These are phyloP conservation scores for Corymbia maculata DNA, from an alignment of 345 rosid species.

Conservation along the genomic window DNA sequence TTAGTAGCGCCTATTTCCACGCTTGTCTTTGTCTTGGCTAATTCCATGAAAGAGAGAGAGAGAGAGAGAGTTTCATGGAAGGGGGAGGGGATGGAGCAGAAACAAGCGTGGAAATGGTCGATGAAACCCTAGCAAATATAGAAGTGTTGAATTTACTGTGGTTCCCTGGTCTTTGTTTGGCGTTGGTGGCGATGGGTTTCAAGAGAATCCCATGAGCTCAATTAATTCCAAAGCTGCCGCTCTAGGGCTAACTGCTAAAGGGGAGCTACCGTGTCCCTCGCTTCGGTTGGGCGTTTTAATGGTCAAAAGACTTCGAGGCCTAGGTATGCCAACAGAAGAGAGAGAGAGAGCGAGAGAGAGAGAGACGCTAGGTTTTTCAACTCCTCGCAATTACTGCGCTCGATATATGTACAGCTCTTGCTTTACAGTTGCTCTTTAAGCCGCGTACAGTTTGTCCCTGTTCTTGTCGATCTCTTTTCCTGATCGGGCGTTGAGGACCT, in stretches of 20 bases:
- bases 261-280: background rate
- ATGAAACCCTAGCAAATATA: background rate
- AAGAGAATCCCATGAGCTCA: conserved; percentile 36
- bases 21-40: conserved; percentile 20
- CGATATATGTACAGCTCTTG: background rate
- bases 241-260: background rate
- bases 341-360: background rate
- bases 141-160: background rate
- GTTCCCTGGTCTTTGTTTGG: background rate
- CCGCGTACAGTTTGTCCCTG: background rate
- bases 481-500: background rate
- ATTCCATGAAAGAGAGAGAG: background rate
- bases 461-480: background rate
- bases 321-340: background rate
- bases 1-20: conserved; percentile 29
- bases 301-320: background rate
- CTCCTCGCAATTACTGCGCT: background rate
- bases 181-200: background rate
- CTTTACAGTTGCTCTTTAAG: background rate
- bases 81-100: background rate
- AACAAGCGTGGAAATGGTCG: conserved; percentile 51
- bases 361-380: background rate
- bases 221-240: conserved; percentile 8
- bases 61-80: background rate
- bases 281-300: background rate